These are phyloP conservation scores for Fusarium sp. DNA, from an alignment of 2,329 filamentous ascomycete genomes.

Conservation along the genomic window DNA sequence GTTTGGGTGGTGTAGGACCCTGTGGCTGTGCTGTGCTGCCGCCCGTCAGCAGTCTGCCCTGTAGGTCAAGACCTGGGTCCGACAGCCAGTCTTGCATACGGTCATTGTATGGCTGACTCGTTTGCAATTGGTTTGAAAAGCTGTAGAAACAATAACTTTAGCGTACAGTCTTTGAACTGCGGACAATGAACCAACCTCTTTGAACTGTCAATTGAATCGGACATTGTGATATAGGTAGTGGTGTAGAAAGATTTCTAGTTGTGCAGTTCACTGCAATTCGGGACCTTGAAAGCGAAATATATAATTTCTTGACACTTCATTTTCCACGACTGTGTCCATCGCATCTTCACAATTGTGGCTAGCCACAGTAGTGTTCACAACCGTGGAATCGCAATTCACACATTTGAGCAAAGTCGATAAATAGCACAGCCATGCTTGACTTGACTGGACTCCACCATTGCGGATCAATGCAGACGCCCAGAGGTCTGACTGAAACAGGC, in stretches of 20 bases:
- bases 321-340: not conserved
- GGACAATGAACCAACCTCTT: conserved; percentile 1
- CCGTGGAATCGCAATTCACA: not conserved
- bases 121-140: not conserved
- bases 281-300: not conserved
- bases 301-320: not conserved
- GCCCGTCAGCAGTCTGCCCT: conserved; percentile 11
- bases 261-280: not conserved
- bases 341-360: not conserved
- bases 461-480: not conserved
- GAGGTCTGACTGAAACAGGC: not conserved
- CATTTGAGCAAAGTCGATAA: not conserved
- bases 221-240: not conserved
- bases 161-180: not conserved
- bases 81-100: conserved; percentile 8
- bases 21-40: not conserved
- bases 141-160: not conserved
- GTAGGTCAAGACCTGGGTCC: conserved; percentile 14
- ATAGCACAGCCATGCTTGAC: not conserved
- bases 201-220: not conserved
- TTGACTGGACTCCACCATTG: not conserved
- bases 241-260: not conserved
- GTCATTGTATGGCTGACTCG: not conserved
- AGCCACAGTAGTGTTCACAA: not conserved
- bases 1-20: not conserved